Conservation (phyloP, 768 basidiomycete species). For the Dacryopinax primogenitus region DNA sequence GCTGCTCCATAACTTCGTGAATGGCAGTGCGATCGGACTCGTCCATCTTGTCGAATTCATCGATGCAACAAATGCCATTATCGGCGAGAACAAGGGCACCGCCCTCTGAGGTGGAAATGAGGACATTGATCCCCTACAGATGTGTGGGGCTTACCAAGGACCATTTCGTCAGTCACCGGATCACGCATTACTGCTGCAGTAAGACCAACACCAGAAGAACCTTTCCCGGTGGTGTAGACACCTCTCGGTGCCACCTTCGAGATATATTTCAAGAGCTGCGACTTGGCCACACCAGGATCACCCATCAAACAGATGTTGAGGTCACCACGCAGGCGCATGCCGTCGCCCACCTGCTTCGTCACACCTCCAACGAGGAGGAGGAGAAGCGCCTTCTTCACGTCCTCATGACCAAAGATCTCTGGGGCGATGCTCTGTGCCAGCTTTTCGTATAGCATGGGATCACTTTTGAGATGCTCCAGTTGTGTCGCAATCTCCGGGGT, state of each 20-base stretch:
- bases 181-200: conserved; percentile 99
- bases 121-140: conserved; percentile 6
- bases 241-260: conserved; percentile 96
- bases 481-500: conserved; percentile 68
- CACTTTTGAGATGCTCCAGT: conserved; percentile 53
- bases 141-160: conserved; percentile 54
- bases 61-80: conserved; percentile 98
- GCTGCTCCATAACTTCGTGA: conserved; percentile 99
- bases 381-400: conserved; percentile 92
- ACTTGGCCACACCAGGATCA: conserved; percentile 98
- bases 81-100: conserved; percentile 98
- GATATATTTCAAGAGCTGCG: conserved; percentile 93
- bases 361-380: conserved; percentile 90
- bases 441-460: conserved; percentile 72
- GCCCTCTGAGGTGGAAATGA: conserved; percentile 55
- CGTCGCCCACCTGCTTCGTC: conserved; percentile 88
- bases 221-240: conserved; percentile 95
- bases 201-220: conserved; percentile 95
- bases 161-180: conserved; percentile 99
- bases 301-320: conserved; percentile 98
- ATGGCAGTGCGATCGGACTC: conserved; percentile 95
- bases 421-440: conserved; percentile 92
- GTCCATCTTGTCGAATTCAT: conserved; percentile 99
- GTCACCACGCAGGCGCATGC: conserved; percentile 98
- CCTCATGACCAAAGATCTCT: conserved; percentile 94